Conservation (phyloP, 2,329 filamentous ascomycete genomes). For the Aurifilum marmelostoma region DNA sequence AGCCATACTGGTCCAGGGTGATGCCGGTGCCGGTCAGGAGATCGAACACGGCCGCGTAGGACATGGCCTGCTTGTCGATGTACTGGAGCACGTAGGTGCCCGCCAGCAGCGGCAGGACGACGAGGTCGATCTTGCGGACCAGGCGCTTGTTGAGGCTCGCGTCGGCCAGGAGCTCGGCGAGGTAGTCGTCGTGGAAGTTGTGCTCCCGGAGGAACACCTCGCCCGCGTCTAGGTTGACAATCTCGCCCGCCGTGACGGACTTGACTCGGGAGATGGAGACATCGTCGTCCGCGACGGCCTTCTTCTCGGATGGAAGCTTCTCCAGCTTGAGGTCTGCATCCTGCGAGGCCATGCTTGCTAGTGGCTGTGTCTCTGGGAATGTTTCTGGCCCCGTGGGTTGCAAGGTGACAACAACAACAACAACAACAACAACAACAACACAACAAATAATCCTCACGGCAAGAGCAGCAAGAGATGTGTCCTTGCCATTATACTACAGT, state of each 20-base stretch:
- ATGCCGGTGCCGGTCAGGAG: constrained; percentile 54
- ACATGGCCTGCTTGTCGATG: constrained; percentile 59
- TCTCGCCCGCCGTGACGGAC: constrained; percentile 25
- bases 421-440: background rate
- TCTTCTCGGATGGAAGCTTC: constrained; percentile 13
- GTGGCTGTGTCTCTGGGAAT: background rate
- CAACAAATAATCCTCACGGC: background rate
- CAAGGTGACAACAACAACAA: too few species aligned
- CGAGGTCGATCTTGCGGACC: constrained; percentile 52
- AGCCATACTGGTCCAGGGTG: constrained; percentile 51
- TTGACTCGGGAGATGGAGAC: constrained; percentile 25
- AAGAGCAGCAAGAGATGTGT: background rate
- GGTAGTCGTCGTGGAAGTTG: constrained; percentile 26
- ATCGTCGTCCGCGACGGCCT: constrained; percentile 24
- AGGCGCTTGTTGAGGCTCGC: constrained; percentile 36
- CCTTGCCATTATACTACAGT: background rate
- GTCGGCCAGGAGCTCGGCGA: constrained; percentile 47
- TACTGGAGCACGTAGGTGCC: constrained; percentile 57
- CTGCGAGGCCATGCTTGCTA: constrained; percentile 15
- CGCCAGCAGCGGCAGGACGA: constrained; percentile 55
- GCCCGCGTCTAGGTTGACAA: constrained; percentile 26
- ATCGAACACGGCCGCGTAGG: constrained; percentile 60
- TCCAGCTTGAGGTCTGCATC: constrained; percentile 17
- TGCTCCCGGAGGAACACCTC: constrained; percentile 30
- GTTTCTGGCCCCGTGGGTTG: background rate